Evolutionary conservation across 768 basidiomycete genomes (phyloP).

Genomic region (Crepidotus variabilis): DNA sequence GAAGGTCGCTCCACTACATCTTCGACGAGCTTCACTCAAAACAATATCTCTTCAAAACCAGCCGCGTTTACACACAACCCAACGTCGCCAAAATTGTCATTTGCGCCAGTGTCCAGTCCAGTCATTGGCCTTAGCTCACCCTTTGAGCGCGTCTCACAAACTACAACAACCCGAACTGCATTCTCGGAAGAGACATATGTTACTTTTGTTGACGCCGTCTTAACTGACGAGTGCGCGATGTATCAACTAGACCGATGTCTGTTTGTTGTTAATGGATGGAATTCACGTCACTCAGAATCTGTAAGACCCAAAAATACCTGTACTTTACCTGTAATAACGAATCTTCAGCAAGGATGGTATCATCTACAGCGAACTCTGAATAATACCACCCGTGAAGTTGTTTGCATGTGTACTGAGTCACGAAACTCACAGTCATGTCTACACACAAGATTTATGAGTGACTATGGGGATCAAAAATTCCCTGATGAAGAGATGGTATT

Average conservation of each 20-base stretch:
- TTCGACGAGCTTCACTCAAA: no score
- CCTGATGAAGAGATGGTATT: neutral
- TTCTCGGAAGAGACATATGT: neutral
- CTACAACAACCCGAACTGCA: no score
- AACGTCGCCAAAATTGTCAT: no score
- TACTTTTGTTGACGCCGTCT: constrained; percentile 4
- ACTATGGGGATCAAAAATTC: constrained; percentile 2
- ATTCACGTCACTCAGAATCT: constrained; percentile 5
- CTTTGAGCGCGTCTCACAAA: no score
- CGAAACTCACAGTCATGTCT: neutral
- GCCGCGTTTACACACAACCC: no score
- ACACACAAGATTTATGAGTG: constrained; percentile 1
- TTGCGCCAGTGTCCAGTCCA: no score
- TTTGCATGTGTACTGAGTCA: constrained; percentile 3
- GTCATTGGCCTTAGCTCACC: no score
- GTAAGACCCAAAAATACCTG: neutral
- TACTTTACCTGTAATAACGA: neutral
- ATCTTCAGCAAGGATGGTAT: constrained; percentile 6
- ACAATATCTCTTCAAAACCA: no score
- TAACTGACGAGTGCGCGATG: constrained; percentile 4
- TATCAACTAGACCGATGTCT: constrained; percentile 8
- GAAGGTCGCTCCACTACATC: no score
- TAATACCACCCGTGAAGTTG: neutral
- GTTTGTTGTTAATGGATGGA: constrained; percentile 15
- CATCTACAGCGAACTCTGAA: constrained; percentile 8